Base-by-base conservation (phyloP, 805 yeast genomes). In the Candida tallmaniae region DNA sequence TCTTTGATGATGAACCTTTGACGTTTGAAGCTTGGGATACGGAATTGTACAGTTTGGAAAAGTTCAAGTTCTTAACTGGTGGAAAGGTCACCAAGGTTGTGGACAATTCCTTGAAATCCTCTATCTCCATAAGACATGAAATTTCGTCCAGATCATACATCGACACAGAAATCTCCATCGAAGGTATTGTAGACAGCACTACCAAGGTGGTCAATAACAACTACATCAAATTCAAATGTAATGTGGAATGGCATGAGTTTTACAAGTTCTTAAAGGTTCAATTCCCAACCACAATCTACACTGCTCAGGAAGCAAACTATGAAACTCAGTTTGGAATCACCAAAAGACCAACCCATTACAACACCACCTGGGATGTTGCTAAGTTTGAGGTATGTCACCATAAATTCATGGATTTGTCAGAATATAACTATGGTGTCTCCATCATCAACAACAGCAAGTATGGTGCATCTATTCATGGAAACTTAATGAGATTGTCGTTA, bases 21-120 rank as follows among this genome's bases (percentile, higher is more conserved):
- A 80, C 73, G 37, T 90, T 80, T 79, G 96, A 87, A 29, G 97
- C 97, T 2, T 90, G 98, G 98, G 98, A 90, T 55, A 90, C 97
- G 0, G 98, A 90, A 54, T 70, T 88, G 39, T 93, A 76, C 53
- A 84, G 96, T 0, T 72, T 86, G 38, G 86, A 82, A 48, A 87
- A 82, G 51, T 77, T 73, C 52, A 65, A 64, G 35, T 76, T 78
- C 44, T 47, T 67, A 35, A 38, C 44, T 6, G 45, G 45, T 10
- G 69, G 68, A n/a, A 64, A 68, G 16, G 60, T 71, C 5, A 54
- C 61, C 24, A 56, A 70, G 9, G 46, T 64, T 23, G 70, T 69
- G 31, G 56, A 60, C 26, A 80, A 82, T 21, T 78, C 83, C 10
- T 62, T 82, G 30, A 72, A 76, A 37, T 74, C 83, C 2, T 70